These are phyloP conservation scores for Kwoniella mangroviensis DNA, from an alignment of 768 basidiomycete genomes.

Conservation along the genomic window DNA sequence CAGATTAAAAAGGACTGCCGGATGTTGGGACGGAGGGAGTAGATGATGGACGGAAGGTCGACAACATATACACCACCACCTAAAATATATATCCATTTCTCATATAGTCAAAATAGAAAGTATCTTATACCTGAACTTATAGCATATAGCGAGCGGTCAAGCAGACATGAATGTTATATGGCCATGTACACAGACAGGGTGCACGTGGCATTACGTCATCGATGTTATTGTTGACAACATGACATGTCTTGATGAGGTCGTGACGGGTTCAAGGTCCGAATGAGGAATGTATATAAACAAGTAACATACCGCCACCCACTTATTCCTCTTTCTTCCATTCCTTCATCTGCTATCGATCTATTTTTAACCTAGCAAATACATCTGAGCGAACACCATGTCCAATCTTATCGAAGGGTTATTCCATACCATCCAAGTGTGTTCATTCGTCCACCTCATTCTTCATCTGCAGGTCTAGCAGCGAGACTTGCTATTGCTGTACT, in stretches of 20 bases:
- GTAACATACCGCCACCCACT: neutral
- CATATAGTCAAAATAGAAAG: too few relatives aligned
- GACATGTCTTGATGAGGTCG: neutral
- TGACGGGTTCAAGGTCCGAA: neutral
- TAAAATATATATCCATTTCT: too few relatives aligned
- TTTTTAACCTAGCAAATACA: neutral
- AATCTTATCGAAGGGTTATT: conserved; percentile 43
- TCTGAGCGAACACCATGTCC: conserved; percentile 25
- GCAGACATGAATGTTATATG: too few relatives aligned
- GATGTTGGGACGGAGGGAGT: neutral
- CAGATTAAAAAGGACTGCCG: neutral
- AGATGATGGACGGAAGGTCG: neutral
- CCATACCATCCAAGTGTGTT: conserved; percentile 40
- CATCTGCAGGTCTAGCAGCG: neutral
- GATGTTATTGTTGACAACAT: neutral
- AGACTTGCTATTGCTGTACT: too few relatives aligned
- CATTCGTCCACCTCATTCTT: neutral
- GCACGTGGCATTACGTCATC: neutral
- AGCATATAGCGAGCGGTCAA: too few relatives aligned
- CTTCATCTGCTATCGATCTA: neutral
- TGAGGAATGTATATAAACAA: neutral
- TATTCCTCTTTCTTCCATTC: neutral
- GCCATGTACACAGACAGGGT: too few relatives aligned
- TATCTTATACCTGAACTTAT: too few relatives aligned
- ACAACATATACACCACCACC: too few relatives aligned